Base-by-base conservation (phyloP, 140 eudicot genomes). In the Cichorium intybus region DNA sequence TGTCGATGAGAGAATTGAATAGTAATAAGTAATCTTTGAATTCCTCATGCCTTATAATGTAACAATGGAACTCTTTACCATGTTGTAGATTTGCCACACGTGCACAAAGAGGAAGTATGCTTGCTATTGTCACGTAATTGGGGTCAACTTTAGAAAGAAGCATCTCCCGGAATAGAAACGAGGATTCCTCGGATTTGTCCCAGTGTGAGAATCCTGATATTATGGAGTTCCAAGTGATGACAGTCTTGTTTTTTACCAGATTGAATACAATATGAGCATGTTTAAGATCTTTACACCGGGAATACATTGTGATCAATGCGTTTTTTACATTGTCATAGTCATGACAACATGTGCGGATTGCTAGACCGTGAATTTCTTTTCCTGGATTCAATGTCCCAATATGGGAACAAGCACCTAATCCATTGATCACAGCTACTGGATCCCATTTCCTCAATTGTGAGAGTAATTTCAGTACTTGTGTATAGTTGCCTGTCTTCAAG, bases 91-190 rank as follows among this genome's bases (percentile, higher is more conserved):
- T 80, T 63, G 90, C 90, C 10, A 81, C 78, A 18, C 95, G 68
- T 7, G 90, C 90, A 70, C 95, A 88, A 33, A 88, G 72, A 16
- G 90, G 95, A 64, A 88, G 83, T 43, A 85, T 71, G 81, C 90
- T 77, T 54, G 95, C 95, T 21, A 85, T 77, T 0, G 96, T 88
- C 62, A 85, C 80, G 33, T 75, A 77, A 74, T 78, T 85, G 7
- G 90, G 96, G 37, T 85, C 73, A 9, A 66, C 22, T 2, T 79
- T 76, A 9, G 82, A 72, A 70, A 60, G 58, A 60, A 89, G 59
- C 88, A 89, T 84, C 39, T 85, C 83, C 62, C 84, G 79, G 49
- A 85, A 85, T n/a, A 82, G 71, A 71, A 58, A 82, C 28, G 80
- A 63, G 55, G 95, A 79, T 74, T 85, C 95, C 59, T 83, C 95